A percentile compares a stretch with the other conserved stretches of the same genome.
phyloP scores from a whole-genome alignment of 2,329 filamentous ascomycete species.

The Whalleya microplaca region DNA sequence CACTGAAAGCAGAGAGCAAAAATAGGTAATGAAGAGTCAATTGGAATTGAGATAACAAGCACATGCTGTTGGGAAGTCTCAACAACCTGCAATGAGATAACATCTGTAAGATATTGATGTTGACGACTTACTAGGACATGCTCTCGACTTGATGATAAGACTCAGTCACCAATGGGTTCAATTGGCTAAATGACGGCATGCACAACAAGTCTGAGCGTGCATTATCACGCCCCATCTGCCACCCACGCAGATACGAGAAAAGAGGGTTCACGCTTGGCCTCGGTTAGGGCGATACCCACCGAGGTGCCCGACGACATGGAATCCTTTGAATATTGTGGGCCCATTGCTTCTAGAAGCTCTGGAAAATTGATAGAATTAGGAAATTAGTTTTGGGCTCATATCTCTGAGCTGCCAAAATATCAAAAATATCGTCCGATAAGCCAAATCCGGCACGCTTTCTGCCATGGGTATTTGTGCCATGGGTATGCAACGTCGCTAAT shows the following conservation, averaged over 20 bases:
- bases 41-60: background rate
- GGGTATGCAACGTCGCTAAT: conserved; percentile 22
- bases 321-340: too few species aligned
- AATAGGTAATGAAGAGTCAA: background rate
- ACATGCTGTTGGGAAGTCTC: background rate
- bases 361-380: conserved; percentile 6
- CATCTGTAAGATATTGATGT: background rate
- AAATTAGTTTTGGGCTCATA: conserved; percentile 14
- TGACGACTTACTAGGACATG: background rate
- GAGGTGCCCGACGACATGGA: too few species aligned
- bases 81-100: background rate
- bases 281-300: background rate
- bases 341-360: conserved; percentile 1
- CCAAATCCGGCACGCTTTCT: conserved; percentile 6
- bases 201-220: background rate
- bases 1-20: background rate
- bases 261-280: background rate
- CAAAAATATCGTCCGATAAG: conserved; percentile 6
- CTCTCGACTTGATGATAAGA: background rate
- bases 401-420: conserved; percentile 11
- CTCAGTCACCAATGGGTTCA: background rate
- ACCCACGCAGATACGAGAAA: background rate
- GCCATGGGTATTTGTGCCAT: too few species aligned
- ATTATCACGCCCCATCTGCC: background rate
- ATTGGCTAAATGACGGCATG: background rate